Evolutionary conservation across 2,329 filamentous ascomycete species (phyloP), one percentile per base, ranked within the genome.

Genomic region (Apiospora malaysiana): DNA sequence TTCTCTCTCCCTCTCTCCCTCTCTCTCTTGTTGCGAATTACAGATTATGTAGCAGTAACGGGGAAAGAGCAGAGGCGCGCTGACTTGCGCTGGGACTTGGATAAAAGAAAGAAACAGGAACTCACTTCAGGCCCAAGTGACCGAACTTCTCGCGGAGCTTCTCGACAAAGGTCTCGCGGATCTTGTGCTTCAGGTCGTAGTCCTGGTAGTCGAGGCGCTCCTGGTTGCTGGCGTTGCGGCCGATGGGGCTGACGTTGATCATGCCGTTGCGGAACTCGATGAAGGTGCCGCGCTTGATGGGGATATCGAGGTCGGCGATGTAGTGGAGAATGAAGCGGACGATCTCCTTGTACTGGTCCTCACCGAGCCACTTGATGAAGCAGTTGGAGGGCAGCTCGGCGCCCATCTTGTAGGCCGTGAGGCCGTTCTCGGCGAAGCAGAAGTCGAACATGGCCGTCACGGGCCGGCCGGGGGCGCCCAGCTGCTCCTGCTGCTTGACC

Each of bases 361-460:
- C 95, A 74, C 96, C 96, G 74, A 98, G 87, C 91, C 92, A 97
- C 77, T 90, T 83, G 85, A 98, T 97, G 89, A 98, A 99, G 84
- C 90, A 94, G 83, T 92, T 92, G 78, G 90, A 91, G 1, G 91
- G 86, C 71, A 98, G 89, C 70, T 89, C 87, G 81, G 91, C 83
- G 77, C 95, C 96, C 78, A 95, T 84, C 79, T 94, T 94, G 87
- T 89, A 97, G 59, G 95, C 96, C 1, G 93, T 97, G 76, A 99
- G 90, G 14, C 96, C 96, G 84, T 99, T 99, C 86, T 99, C 96
- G 71, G 94, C 87, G 85, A 99, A 99, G 89, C 93, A 96, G 85
- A 94, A 99, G 87, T 99, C 96, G 86, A 99, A 99, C 78, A 98
- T 91, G 73, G 90, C 86, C 69, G 91, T 94, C 73, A 98, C 95